Conservation (phyloP, 108 stramenopile genomes). For the Pseudonitzschia pungens region DNA sequence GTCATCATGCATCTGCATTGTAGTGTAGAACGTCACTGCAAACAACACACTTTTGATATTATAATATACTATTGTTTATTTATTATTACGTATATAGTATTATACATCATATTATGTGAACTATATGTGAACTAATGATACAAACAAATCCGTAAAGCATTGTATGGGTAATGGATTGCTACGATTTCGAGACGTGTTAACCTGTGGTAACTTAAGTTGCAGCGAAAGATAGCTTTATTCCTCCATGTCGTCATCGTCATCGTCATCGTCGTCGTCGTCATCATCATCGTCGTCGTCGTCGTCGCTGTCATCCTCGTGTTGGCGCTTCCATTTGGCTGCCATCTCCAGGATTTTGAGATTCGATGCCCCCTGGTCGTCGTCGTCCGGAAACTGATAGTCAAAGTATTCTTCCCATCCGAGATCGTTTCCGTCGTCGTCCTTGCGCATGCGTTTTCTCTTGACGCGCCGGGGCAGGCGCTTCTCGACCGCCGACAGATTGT, state of each 20-base stretch:
- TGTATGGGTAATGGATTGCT: no score
- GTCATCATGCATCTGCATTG: no score
- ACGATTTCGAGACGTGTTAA: no score
- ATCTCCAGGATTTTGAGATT: slow-evolving; percentile 96
- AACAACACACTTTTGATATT: no score
- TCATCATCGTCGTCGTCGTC: slow-evolving; percentile 44
- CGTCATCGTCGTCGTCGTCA: slow-evolving; percentile 31
- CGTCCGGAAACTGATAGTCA: slow-evolving; percentile 98
- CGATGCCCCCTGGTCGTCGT: slow-evolving; percentile 69
- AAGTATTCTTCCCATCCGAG: slow-evolving; percentile 98
- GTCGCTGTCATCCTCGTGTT: slow-evolving; percentile 51
- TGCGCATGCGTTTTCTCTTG: slow-evolving; percentile 92
- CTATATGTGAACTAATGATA: no score
- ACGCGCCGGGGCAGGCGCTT: slow-evolving; percentile 87
- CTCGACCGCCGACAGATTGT: slow-evolving; percentile 70
- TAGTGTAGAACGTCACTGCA: no score
- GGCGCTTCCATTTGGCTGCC: slow-evolving; percentile 96
- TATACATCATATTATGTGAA: no score
- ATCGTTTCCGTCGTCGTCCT: slow-evolving; percentile 82
- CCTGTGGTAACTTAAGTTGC: no score
- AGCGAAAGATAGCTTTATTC: slow-evolving; percentile 30
- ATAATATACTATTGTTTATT: no score
- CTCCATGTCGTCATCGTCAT: slow-evolving; percentile 27
- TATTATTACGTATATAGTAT: no score
- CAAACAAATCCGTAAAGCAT: no score